Conservation (phyloP, 257 asterid genomes). For the Prunella vulgaris region DNA sequence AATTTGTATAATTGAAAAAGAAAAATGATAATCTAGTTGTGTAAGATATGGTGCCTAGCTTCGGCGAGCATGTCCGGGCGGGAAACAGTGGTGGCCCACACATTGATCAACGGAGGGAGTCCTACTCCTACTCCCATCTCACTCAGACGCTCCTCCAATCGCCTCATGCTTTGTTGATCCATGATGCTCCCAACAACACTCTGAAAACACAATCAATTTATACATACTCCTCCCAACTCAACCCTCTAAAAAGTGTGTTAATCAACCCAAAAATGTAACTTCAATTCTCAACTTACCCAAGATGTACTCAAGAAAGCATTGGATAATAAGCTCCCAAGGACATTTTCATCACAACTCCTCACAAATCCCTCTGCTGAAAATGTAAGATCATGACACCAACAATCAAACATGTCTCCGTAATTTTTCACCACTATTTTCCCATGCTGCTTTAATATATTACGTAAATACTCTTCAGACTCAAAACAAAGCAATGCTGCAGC, state of each 20-base stretch:
- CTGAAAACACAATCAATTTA: slow-evolving; percentile 28
- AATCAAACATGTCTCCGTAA: slow-evolving; percentile 44
- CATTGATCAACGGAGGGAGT: slow-evolving; percentile 47
- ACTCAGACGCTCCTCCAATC: slow-evolving; percentile 35
- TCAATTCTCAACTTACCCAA: slow-evolving; percentile 43
- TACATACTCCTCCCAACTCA: no score
- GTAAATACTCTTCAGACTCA: slow-evolving; percentile 29
- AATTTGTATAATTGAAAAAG: no score
- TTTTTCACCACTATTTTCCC: slow-evolving; percentile 51
- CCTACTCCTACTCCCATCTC: slow-evolving; percentile 32
- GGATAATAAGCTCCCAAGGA: slow-evolving; percentile 41
- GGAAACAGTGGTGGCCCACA: slow-evolving; percentile 48
- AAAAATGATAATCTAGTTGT: no score
- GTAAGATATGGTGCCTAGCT: slow-evolving; percentile 47
- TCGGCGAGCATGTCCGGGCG: slow-evolving; percentile 47
- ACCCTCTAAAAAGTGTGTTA: no score
- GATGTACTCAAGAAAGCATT: slow-evolving; percentile 36
- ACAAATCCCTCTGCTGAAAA: slow-evolving; percentile 32
- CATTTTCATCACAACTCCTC: slow-evolving; percentile 37
- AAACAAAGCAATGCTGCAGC: slow-evolving; percentile 66
- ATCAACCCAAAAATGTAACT: no score
- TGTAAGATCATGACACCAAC: slow-evolving; percentile 46
- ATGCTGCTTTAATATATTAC: slow-evolving; percentile 39
- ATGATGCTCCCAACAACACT: slow-evolving; percentile 44
- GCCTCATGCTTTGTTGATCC: slow-evolving; percentile 32